These are phyloP conservation scores for Neurospora sp. DNA, from an alignment of 495 filamentous ascomycete genomes.

Conservation along the genomic window DNA sequence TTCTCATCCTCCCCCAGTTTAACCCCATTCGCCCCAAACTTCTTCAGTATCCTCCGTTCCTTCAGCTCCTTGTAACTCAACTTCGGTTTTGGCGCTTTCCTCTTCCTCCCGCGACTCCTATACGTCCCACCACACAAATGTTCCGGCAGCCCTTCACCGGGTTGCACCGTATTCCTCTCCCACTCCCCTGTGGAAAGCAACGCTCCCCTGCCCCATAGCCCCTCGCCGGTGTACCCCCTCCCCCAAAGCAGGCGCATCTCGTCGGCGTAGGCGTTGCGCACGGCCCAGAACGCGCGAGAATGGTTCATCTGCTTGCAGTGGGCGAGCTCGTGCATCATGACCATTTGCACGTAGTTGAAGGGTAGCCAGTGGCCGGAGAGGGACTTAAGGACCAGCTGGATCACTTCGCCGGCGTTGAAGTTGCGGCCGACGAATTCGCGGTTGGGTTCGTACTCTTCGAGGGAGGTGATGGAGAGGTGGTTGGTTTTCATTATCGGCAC, in stretches of 20 bases:
- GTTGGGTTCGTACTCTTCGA: conserved; percentile 70
- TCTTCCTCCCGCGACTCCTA: conserved; percentile 39
- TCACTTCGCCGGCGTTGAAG: conserved; percentile 75
- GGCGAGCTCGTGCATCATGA: conserved; percentile 76
- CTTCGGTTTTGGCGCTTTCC: conserved; percentile 36
- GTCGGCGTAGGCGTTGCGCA: conserved; percentile 53
- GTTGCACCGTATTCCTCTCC: conserved; percentile 37
- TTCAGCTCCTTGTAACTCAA: conserved; percentile 52
- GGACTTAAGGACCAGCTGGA: conserved; percentile 66
- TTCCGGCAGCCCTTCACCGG: conserved; percentile 45
- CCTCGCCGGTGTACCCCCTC: conserved; percentile 60
- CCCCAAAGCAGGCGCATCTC: conserved; percentile 56
- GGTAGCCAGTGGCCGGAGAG: conserved; percentile 57
- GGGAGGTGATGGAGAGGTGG: conserved; percentile 55
- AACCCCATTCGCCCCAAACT: conserved; percentile 61
- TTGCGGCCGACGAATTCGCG: conserved; percentile 66
- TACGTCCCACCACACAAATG: conserved; percentile 64
- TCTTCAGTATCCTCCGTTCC: conserved; percentile 56
- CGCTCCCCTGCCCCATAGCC: conserved; percentile 62
- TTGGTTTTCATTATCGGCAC: conserved; percentile 62
- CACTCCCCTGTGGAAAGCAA: conserved; percentile 48
- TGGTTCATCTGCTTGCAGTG: conserved; percentile 84
- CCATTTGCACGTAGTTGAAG: conserved; percentile 69
- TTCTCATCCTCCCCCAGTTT: conserved; percentile 56
- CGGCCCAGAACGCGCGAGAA: conserved; percentile 58